These are phyloP conservation scores for Dioszegia crocea DNA, from an alignment of 768 basidiomycete genomes.

Conservation along the genomic window DNA sequence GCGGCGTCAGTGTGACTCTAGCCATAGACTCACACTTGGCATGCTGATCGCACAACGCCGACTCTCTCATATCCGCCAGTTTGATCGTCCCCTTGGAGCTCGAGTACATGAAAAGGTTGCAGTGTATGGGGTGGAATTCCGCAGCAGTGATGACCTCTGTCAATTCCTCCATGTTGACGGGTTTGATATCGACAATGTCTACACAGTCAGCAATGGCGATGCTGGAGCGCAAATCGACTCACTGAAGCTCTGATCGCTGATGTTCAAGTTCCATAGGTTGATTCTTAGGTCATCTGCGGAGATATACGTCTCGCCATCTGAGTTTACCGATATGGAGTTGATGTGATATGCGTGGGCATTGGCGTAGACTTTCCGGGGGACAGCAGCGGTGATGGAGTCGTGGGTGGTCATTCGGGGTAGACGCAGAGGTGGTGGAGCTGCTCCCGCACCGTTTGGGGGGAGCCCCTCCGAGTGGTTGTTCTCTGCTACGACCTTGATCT, in stretches of 20 bases:
- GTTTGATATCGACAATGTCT: slow-evolving; percentile 99
- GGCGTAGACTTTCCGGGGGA: slow-evolving; percentile 96
- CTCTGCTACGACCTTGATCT: slow-evolving; percentile 89
- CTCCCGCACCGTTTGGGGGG: slow-evolving; percentile 22
- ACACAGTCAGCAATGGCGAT: slow-evolving; percentile 1
- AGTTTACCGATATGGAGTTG: slow-evolving; percentile 98
- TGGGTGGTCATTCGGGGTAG: slow-evolving; percentile 89
- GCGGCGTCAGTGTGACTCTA: slow-evolving; percentile 13
- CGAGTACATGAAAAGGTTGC: slow-evolving; percentile 99
- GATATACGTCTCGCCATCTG: slow-evolving; percentile 98
- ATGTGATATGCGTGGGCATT: slow-evolving; percentile 99
- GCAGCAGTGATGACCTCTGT: slow-evolving; percentile 99
- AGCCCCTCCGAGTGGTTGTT: slow-evolving; percentile 71
- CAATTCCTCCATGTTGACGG: slow-evolving; percentile 98
- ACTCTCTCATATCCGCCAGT: slow-evolving; percentile 98
- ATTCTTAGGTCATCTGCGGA: slow-evolving; percentile 97
- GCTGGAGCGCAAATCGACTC: slow-evolving; percentile 50
- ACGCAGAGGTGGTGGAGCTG: slow-evolving; percentile 55
- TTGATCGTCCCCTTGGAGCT: slow-evolving; percentile 99
- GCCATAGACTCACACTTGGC: slow-evolving; percentile 73
- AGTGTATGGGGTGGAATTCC: slow-evolving; percentile 95
- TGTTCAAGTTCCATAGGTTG: slow-evolving; percentile 97
- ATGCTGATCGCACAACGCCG: slow-evolving; percentile 90
- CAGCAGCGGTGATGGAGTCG: slow-evolving; percentile 97
- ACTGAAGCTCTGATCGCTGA: slow-evolving; percentile 99